Evolutionary conservation across 768 basidiomycete species (phyloP).

Genomic region (Lentinula sp.): DNA sequence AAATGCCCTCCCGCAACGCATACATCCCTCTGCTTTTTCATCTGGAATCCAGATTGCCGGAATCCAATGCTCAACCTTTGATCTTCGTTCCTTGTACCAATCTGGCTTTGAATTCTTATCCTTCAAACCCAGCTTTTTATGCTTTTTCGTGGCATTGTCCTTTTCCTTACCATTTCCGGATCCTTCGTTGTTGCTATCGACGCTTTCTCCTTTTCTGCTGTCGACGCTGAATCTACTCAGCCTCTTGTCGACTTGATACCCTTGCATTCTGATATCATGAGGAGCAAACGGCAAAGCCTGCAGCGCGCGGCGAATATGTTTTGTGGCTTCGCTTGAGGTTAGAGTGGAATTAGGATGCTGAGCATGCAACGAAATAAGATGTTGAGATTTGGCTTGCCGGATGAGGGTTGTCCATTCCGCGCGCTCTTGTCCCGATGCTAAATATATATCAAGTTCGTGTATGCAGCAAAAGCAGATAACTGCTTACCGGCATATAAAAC

Average conservation of each 20-base stretch:
- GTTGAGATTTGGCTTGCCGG: constrained; percentile 60
- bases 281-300: constrained; percentile 70
- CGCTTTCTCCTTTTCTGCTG: background rate
- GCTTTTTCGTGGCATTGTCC: background rate
- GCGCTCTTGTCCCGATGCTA: constrained; percentile 50
- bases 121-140: background rate
- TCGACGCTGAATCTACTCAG: background rate
- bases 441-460: background rate
- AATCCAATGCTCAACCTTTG: constrained; percentile 73
- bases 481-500: constrained; percentile 61
- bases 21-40: constrained; percentile 73
- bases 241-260: background rate
- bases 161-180: background rate
- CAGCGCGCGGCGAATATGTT: constrained; percentile 66
- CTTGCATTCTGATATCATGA: constrained; percentile 34
- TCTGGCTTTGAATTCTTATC: constrained; percentile 15
- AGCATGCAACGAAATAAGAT: constrained; percentile 64
- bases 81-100: constrained; percentile 28
- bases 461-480: background rate
- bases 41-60: constrained; percentile 94
- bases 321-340: constrained; percentile 69
- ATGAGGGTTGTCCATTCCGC: constrained; percentile 65
- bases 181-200: background rate
- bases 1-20: constrained; percentile 75
- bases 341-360: constrained; percentile 78